These are phyloP conservation scores for Magnolia changhungtana DNA, from an alignment of 164 flowering plant genomes.

Conservation along the genomic window DNA sequence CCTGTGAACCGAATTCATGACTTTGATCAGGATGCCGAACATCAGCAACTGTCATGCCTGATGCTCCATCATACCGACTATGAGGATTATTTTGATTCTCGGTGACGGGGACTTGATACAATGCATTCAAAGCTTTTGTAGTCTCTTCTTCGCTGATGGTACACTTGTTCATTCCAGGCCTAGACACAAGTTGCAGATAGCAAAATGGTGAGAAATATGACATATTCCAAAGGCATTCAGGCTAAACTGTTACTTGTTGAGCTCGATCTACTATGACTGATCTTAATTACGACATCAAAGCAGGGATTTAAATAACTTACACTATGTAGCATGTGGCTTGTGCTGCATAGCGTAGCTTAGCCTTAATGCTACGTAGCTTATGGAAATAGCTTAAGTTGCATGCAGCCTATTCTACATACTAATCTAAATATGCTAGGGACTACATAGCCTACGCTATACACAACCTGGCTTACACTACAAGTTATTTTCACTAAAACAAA, in stretches of 20 bases:
- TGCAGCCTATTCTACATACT: too few species aligned
- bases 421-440: too few species aligned
- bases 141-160: slow-evolving; percentile 70
- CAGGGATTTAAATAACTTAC: too few species aligned
- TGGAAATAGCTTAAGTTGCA: too few species aligned
- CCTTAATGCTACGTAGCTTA: too few species aligned
- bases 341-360: too few species aligned
- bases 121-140: slow-evolving; percentile 55
- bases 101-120: slow-evolving; percentile 36
- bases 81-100: slow-evolving; percentile 38
- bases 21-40: slow-evolving; percentile 27
- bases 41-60: slow-evolving; percentile 23
- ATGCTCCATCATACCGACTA: slow-evolving; percentile 25
- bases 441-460: too few species aligned
- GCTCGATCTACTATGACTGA: background rate
- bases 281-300: too few species aligned
- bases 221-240: background rate
- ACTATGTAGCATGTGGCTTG: too few species aligned
- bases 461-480: too few species aligned
- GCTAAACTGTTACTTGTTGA: background rate
- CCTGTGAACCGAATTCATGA: slow-evolving; percentile 18
- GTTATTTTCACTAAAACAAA: too few species aligned
- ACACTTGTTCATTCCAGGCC: slow-evolving; percentile 92
- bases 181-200: slow-evolving; percentile 26
- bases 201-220: background rate